These are phyloP conservation scores for Candida ficus DNA, from an alignment of 805 yeast genomes.

Conservation along the genomic window DNA sequence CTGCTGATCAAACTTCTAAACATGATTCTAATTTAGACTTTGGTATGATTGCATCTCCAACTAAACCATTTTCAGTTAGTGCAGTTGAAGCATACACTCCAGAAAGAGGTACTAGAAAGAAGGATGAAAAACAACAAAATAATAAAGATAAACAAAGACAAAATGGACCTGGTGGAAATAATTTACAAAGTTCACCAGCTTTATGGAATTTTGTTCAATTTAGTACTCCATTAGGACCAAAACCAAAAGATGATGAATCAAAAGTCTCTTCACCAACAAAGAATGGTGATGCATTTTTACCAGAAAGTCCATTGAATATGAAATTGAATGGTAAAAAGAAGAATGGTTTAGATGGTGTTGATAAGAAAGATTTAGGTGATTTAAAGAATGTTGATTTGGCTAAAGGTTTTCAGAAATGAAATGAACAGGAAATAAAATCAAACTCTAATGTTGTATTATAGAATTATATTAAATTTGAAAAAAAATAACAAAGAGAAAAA, in stretches of 20 bases:
- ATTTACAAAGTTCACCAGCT: slow-evolving; percentile 64
- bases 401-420: slow-evolving; percentile 36
- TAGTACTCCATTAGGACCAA: slow-evolving; percentile 35
- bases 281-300: slow-evolving; percentile 12
- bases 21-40: slow-evolving; percentile 13
- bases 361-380: slow-evolving; percentile 30
- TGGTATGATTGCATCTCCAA: slow-evolving; percentile 28
- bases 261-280: slow-evolving; percentile 16
- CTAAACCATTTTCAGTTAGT: slow-evolving; percentile 39
- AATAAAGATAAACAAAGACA: slow-evolving; percentile 14
- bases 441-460: not conserved
- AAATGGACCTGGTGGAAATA: slow-evolving; percentile 13
- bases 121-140: slow-evolving; percentile 7
- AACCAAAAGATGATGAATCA: slow-evolving; percentile 11
- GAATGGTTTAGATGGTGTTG: not conserved
- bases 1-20: slow-evolving; percentile 5
- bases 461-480: not conserved
- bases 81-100: slow-evolving; percentile 65
- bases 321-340: slow-evolving; percentile 9
- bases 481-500: not conserved
- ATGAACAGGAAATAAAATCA: no score
- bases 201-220: slow-evolving; percentile 91
- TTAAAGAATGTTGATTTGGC: slow-evolving; percentile 43
- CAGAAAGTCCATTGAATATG: slow-evolving; percentile 22
- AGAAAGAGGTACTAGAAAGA: slow-evolving; percentile 41